Evolutionary conservation across 2,329 filamentous ascomycete genomes (phyloP), one percentile per base, ranked within the genome.

Genomic region (Fusarium sp.): DNA sequence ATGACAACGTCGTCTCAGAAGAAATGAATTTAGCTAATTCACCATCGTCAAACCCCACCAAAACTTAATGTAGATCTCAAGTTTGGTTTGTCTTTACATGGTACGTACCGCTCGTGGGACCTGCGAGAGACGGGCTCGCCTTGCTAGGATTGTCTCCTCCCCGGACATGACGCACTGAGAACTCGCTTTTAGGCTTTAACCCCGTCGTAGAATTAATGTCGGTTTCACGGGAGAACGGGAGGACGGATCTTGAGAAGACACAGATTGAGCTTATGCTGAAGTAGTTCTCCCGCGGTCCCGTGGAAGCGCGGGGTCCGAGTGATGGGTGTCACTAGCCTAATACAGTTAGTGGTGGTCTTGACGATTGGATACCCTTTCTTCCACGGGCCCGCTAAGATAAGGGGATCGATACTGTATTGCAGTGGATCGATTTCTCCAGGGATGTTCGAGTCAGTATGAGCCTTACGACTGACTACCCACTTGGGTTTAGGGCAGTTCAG

Each of bases 81-180:
- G 34, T 9, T 38, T 38, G 34, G 34, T 38, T 38, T n/a, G 13
- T 15, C 29, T 12, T n/a, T 12, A 30, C 10, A n/a, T 18, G 41
- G 43, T 47, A 66, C 67, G 45, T 60, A 70, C 68, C 51, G 68
- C 68, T 30, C 68, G 55, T 18, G 68, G 67, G 15, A 70, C 58
- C 22, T 55, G 47, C 7, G 68, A 64, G 15, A 70, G 68, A 25
- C 68, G 52, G 8, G 60, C 58, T 3, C 67, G 51, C 5, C 67
- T 57, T 3, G 67, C 67, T 12, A 67, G 16, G 29, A 70, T 70
- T 7, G 68, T 70, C 30, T 70, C 67, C 41, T 67, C 63, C 12
- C 62, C 63, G 3, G 58, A 58, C 68, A 70, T 70, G 53, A 29
- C 44, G 30, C 34, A 29, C 7, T 12, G 8, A 8, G 15, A 20